Percentiles rank a stretch among this genome's conserved stretches.
Conservation (phyloP, 1,139 yeast species). For the Magnusiomyces sp. region DNA sequence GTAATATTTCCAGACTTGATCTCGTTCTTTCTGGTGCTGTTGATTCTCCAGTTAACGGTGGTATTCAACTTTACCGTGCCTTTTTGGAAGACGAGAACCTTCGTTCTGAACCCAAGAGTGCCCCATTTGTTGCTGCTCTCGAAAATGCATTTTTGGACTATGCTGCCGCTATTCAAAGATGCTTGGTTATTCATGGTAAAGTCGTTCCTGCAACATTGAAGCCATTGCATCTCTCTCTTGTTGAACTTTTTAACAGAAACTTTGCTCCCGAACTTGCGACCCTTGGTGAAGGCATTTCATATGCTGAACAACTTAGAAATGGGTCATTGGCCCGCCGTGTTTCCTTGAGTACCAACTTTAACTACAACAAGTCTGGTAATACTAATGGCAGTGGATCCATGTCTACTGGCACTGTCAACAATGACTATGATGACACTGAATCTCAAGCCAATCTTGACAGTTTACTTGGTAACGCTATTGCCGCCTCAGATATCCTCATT, state of each 20-base stretch:
- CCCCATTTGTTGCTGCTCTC: conserved; percentile 42
- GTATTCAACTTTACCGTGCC: conserved; percentile 73
- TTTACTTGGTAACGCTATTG: conserved; percentile 16
- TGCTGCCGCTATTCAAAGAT: conserved; percentile 54
- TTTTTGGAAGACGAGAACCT: conserved; percentile 45
- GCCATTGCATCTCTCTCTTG: conserved; percentile 58
- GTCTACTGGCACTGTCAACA: neutral
- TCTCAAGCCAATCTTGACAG: conserved; percentile 13
- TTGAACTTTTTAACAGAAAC: conserved; percentile 56
- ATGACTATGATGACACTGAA: conserved; percentile 9
- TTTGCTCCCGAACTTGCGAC: conserved; percentile 55
- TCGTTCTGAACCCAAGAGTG: conserved; percentile 31
- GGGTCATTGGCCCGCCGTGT: conserved; percentile 12
- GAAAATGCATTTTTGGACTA: conserved; percentile 62
- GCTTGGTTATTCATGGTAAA: conserved; percentile 61
- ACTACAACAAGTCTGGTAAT: conserved; percentile 2
- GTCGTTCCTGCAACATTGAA: conserved; percentile 51
- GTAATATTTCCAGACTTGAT: conserved; percentile 45
- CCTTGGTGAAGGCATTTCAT: conserved; percentile 27
- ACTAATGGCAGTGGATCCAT: neutral
- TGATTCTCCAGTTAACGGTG: conserved; percentile 90
- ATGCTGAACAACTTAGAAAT: conserved; percentile 14
- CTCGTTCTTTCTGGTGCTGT: conserved; percentile 81
- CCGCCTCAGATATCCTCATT: conserved; percentile 15
- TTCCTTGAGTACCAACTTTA: conserved; percentile 9